A percentile compares a stretch with the other conserved stretches of the same genome.
Evolutionary conservation across 2,329 filamentous ascomycete genomes (phyloP).

Genomic region (Pestalotiopsis fici): DNA sequence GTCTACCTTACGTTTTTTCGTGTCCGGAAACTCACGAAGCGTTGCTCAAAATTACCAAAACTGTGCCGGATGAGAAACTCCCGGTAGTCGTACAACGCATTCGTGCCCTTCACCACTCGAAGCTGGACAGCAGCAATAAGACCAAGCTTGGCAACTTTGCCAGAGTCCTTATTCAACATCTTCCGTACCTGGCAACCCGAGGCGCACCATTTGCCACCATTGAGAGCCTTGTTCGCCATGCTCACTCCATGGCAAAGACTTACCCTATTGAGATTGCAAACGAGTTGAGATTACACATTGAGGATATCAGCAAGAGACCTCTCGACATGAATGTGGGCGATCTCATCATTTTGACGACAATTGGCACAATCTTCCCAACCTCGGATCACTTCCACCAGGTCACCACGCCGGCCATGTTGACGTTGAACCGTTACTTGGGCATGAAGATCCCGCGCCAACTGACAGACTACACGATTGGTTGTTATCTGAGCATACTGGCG

Average conservation of each 20-base stretch:
- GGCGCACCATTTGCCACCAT: constrained; percentile 62
- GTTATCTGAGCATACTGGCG: constrained; percentile 76
- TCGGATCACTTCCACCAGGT: constrained; percentile 98
- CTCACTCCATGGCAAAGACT: constrained; percentile 88
- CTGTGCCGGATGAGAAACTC: constrained; percentile 64
- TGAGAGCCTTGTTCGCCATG: constrained; percentile 82
- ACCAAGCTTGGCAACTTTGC: constrained; percentile 73
- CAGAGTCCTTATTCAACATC: constrained; percentile 63
- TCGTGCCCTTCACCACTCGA: constrained; percentile 87
- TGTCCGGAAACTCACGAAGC: constrained; percentile 81
- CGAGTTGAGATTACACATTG: constrained; percentile 75
- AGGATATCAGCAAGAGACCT: constrained; percentile 52
- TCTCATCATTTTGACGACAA: constrained; percentile 78
- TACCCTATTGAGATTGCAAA: constrained; percentile 78
- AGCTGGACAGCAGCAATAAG: constrained; percentile 83
- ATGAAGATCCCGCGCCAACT: constrained; percentile 69
- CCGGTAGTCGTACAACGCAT: constrained; percentile 86
- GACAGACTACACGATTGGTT: constrained; percentile 70
- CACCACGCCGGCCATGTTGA: constrained; percentile 83
- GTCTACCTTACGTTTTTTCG: constrained; percentile 79
- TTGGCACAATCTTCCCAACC: constrained; percentile 85
- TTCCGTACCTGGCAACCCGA: constrained; percentile 48
- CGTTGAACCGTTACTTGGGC: constrained; percentile 81
- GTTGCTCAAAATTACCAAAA: constrained; percentile 66
- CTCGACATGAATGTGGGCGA: constrained; percentile 67